Evolutionary conservation across 805 yeast species (phyloP).

Genomic region (Kazachstania bromeliacearum): DNA sequence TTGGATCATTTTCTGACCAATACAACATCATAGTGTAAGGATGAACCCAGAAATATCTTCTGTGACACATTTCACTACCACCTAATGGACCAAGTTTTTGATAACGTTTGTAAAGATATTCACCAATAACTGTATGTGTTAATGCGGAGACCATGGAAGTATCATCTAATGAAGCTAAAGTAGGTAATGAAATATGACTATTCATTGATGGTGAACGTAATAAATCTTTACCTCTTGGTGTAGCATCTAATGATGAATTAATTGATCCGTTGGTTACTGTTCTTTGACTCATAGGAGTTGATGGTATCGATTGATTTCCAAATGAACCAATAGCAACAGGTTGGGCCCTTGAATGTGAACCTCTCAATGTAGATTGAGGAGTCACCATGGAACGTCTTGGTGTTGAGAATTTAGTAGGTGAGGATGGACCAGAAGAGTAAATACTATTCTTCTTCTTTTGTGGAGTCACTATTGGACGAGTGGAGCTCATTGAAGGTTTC

Average conservation of each 20-base stretch:
- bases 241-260: neutral
- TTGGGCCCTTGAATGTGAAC: neutral
- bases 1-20: conserved; percentile 51
- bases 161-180: neutral
- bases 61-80: conserved; percentile 70
- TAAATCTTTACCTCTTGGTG: too few relatives aligned
- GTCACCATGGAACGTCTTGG: neutral
- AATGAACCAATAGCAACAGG: too few relatives aligned
- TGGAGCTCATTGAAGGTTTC: neutral
- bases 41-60: conserved; percentile 91
- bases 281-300: neutral
- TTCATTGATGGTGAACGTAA: too few relatives aligned
- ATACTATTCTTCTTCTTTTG: neutral
- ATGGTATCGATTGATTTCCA: neutral
- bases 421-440: too few relatives aligned
- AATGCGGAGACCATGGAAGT: conserved; percentile 26
- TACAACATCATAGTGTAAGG: conserved; percentile 85
- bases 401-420: neutral
- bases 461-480: neutral
- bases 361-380: neutral
- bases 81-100: conserved; percentile 68
- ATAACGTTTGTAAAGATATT: conserved; percentile 75
- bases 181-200: neutral
- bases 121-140: conserved; percentile 91
- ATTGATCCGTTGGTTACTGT: neutral